Evolutionary conservation across 768 basidiomycete species (phyloP).

Genomic region (Calocybe indica): DNA sequence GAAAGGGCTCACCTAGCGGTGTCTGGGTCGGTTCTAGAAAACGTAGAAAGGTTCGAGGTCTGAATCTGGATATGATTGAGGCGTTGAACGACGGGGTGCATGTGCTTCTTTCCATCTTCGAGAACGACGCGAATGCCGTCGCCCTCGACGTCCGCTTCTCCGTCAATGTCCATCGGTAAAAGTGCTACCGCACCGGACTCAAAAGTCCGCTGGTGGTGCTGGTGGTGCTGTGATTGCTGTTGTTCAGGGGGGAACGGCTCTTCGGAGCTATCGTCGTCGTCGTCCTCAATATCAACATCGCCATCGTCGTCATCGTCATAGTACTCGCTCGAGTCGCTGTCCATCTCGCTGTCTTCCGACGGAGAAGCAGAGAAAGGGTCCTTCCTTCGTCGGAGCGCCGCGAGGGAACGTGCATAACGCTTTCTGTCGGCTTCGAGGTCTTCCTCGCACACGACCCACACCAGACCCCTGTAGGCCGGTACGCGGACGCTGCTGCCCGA

Average conservation of each 20-base stretch:
- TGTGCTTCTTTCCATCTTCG: conserved; percentile 34
- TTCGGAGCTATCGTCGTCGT: conserved; percentile 8
- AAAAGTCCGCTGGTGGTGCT: too few relatives aligned
- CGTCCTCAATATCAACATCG: conserved; percentile 11
- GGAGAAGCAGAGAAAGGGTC: neutral
- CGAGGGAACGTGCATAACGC: conserved; percentile 13
- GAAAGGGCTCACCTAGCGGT: conserved; percentile 1
- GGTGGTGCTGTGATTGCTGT: neutral
- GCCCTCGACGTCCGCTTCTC: conserved; percentile 6
- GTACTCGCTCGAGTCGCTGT: conserved; percentile 10
- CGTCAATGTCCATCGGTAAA: conserved; percentile 15
- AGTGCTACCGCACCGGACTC: neutral
- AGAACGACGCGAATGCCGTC: conserved; percentile 12
- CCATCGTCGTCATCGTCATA: conserved; percentile 17
- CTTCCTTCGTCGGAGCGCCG: conserved; percentile 25
- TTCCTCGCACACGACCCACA: conserved; percentile 81
- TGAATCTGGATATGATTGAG: conserved; percentile 13
- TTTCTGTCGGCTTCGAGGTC: conserved; percentile 36
- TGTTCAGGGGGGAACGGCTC: neutral
- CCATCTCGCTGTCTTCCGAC: conserved; percentile 14
- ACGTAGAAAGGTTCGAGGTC: conserved; percentile 7
- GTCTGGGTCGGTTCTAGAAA: conserved; percentile 1
- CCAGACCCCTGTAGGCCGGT: conserved; percentile 61
- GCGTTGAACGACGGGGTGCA: conserved; percentile 48
- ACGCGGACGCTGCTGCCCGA: conserved; percentile 3